Evolutionary conservation across 495 filamentous ascomycete species (phyloP).

Genomic region (Tuber magnatum): DNA sequence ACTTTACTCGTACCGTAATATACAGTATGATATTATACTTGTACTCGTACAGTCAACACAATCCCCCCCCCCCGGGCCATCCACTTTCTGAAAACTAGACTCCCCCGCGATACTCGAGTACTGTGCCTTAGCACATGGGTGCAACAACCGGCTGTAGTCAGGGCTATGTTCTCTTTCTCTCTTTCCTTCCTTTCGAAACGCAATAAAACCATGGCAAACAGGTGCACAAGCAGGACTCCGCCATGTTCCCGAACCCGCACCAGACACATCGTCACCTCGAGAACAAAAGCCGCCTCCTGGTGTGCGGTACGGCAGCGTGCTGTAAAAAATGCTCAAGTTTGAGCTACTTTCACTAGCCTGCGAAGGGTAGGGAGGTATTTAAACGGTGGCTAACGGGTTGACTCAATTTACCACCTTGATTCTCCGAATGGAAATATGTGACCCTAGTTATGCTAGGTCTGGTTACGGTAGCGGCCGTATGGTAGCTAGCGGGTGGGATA

Average conservation of each 20-base stretch:
- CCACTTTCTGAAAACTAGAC: background rate
- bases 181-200: background rate
- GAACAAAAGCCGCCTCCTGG: background rate
- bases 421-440: background rate
- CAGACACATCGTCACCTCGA: background rate
- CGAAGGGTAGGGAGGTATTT: background rate
- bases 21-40: too few relatives aligned
- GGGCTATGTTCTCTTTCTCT: background rate
- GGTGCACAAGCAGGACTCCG: background rate
- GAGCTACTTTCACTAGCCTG: background rate
- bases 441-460: background rate
- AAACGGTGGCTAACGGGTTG: background rate
- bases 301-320: background rate
- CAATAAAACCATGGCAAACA: background rate
- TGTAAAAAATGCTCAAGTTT: background rate
- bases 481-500: too few relatives aligned
- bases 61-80: background rate
- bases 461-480: background rate
- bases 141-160: background rate
- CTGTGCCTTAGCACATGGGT: background rate
- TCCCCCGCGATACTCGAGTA: too few relatives aligned
- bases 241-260: background rate
- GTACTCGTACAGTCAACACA: background rate
- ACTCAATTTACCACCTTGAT: background rate
- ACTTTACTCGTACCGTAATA: too few relatives aligned